A percentile compares a stretch with the other conserved stretches of the same genome.
These are phyloP conservation scores for Fusarium oligoseptatum DNA, from an alignment of 2,329 filamentous ascomycete genomes.

Conservation along the genomic window DNA sequence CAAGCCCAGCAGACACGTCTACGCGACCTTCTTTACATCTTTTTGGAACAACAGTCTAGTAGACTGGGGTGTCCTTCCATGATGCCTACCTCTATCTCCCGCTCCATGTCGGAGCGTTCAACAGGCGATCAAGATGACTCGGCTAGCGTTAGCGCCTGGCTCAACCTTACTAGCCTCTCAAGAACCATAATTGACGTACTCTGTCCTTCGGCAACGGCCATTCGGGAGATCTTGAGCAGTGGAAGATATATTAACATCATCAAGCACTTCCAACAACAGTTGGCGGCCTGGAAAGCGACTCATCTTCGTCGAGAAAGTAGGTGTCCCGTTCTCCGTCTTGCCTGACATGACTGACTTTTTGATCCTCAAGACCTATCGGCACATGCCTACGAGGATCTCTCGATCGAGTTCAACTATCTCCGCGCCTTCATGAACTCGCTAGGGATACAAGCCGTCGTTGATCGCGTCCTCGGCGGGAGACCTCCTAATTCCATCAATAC, in stretches of 20 bases:
- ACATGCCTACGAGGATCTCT: conserved; percentile 52
- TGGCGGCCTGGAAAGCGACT: conserved; percentile 12
- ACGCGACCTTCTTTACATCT: conserved; percentile 23
- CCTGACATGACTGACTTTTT: neutral
- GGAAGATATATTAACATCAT: conserved; percentile 26
- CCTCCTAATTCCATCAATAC: neutral
- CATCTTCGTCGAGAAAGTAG: conserved; percentile 12
- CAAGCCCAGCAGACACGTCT: conserved; percentile 7
- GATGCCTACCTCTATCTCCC: conserved; percentile 12
- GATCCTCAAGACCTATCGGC: neutral
- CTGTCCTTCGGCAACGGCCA: conserved; percentile 59
- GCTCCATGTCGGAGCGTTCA: conserved; percentile 2
- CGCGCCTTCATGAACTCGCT: conserved; percentile 60
- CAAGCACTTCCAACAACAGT: conserved; percentile 32
- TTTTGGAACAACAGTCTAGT: conserved; percentile 29
- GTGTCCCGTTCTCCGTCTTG: neutral
- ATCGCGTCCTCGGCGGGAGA: conserved; percentile 47
- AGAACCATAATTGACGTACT: conserved; percentile 24
- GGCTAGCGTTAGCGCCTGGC: conserved; percentile 13
- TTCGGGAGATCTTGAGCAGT: conserved; percentile 3
- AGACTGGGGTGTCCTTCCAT: conserved; percentile 29
- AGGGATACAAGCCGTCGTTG: conserved; percentile 69
- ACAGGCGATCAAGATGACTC: neutral
- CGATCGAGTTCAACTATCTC: conserved; percentile 64
- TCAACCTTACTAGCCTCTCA: conserved; percentile 23